Evolutionary conservation across 129 eudicot genomes (phyloP), one percentile per base, ranked within the genome.

Genomic region (Cynara cardunculus): DNA sequence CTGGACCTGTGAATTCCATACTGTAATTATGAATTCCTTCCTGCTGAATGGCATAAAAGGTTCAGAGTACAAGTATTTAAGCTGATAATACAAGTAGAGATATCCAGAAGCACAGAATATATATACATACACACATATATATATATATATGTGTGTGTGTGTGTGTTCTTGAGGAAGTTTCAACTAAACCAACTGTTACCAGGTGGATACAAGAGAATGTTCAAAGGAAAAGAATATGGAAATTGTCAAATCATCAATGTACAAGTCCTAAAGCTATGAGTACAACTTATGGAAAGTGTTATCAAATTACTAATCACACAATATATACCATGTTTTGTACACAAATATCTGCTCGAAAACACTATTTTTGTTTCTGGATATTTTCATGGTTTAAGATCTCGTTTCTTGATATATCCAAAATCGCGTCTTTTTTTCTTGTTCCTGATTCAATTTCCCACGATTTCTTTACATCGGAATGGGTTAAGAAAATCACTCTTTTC

Each of bases 361-460:
- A 81, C 79, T 68, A 25, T 81, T 37, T 81, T 75, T 75, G 25
- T 61, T 77, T 71, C 78, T 71, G 46, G 70, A 71, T 77, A 70
- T 59, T 59, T 59, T 69, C 14, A n/a, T 25, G 71, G 27, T 56
- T 64, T 2, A 25, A 83, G 74, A 77, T 77, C 86, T 39, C 37
- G 30, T 81, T 70, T 71, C 59, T 28, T 41, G 71, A 30, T 69
- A 32, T n/a, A 32, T 22, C 24, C 72, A 76, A 82, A 30, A 78
- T 70, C 78, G 13, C 81, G 35, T 70, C 39, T 77, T 83, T 35
- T 56, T 56, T 78, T n/a, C n/a, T n/a, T 19, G 49, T 69, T 28
- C n/a, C 76, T 49, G 62, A 79, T 79, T 46, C 82, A 25, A 3
- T 69, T 32, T 31, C 24, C 44, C 69, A 64, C 14, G 11, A 32